These are phyloP conservation scores for Breviolum minutum DNA, from an alignment of 73 alveolate genomes.

Conservation along the genomic window DNA sequence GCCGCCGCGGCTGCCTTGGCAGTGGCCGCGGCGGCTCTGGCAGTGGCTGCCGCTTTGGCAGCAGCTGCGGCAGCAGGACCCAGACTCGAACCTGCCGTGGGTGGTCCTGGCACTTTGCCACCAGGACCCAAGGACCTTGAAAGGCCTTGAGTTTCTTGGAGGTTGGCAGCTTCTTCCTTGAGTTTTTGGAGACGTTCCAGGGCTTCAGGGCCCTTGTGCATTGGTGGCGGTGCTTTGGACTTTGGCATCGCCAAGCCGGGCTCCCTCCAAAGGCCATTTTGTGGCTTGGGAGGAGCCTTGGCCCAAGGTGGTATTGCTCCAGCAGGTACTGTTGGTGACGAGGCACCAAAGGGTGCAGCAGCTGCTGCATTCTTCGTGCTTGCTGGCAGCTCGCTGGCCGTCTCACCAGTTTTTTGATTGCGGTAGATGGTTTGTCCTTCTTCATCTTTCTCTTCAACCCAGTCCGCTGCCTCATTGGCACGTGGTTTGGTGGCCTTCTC, in stretches of 20 bases:
- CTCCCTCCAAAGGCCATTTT: conserved; percentile 21
- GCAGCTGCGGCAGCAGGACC: conserved; percentile 32
- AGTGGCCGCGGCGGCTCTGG: conserved; percentile 16
- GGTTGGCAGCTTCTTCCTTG: background rate
- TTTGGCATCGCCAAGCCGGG: conserved; percentile 65
- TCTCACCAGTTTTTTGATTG: background rate
- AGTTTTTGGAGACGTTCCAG: conserved; percentile 5
- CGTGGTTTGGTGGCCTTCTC: background rate
- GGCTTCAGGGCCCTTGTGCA: conserved; percentile 69
- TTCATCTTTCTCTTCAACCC: background rate
- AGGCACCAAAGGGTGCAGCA: background rate
- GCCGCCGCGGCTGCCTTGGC: conserved; percentile 20
- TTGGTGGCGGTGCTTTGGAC: conserved; percentile 66
- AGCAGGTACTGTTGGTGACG: background rate
- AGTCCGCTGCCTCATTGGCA: background rate
- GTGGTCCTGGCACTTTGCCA: conserved; percentile 14
- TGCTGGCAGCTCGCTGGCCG: too few species aligned
- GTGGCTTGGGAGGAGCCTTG: conserved; percentile 14
- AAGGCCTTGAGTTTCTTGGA: background rate
- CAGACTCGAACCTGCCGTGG: background rate
- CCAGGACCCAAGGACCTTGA: conserved; percentile 23
- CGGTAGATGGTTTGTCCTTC: background rate
- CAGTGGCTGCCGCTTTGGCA: background rate
- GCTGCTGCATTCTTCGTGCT: background rate
- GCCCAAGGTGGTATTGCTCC: background rate